These are phyloP conservation scores for Conticribra weissflogii DNA, from an alignment of 108 stramenopile species.

Conservation along the genomic window DNA sequence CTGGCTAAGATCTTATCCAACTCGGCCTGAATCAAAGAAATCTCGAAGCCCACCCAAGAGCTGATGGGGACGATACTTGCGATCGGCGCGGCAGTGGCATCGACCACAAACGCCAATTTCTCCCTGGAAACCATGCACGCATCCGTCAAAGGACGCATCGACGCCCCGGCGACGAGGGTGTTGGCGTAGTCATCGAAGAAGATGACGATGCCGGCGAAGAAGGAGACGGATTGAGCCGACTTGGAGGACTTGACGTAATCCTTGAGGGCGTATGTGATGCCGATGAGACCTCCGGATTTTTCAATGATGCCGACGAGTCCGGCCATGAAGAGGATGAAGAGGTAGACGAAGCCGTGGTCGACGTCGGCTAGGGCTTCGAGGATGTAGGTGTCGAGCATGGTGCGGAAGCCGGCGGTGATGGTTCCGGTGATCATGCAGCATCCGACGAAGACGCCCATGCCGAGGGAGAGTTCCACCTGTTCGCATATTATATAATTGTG, in stretches of 20 bases:
- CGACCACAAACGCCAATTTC: conserved; percentile 68
- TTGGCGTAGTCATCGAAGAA: conserved; percentile 73
- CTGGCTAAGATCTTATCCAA: conserved; percentile 35
- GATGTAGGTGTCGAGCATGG: conserved; percentile 54
- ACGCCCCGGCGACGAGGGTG: conserved; percentile 54
- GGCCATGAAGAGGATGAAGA: conserved; percentile 61
- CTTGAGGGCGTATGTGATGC: conserved; percentile 35
- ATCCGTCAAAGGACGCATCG: conserved; percentile 57
- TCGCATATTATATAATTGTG: not conserved
- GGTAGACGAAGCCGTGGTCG: conserved; percentile 41
- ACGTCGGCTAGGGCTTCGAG: conserved; percentile 45
- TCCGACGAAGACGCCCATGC: conserved; percentile 59
- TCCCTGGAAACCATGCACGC: conserved; percentile 50
- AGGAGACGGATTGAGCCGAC: conserved; percentile 49
- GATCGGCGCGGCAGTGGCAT: conserved; percentile 65
- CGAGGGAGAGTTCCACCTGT: conserved; percentile 48
- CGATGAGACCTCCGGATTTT: conserved; percentile 57
- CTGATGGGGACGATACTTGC: conserved; percentile 59
- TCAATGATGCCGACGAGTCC: conserved; percentile 60
- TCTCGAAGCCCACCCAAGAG: conserved; percentile 65
- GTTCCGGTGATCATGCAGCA: conserved; percentile 53
- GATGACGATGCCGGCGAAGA: conserved; percentile 43
- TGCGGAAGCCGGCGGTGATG: conserved; percentile 48
- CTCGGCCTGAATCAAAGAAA: conserved; percentile 56
- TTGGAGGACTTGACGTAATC: conserved; percentile 43